Percentiles rank a stretch among this genome's conserved stretches.
Evolutionary conservation across 2,329 filamentous ascomycete genomes (phyloP).

Genomic region (Aspergillus alliaceus): DNA sequence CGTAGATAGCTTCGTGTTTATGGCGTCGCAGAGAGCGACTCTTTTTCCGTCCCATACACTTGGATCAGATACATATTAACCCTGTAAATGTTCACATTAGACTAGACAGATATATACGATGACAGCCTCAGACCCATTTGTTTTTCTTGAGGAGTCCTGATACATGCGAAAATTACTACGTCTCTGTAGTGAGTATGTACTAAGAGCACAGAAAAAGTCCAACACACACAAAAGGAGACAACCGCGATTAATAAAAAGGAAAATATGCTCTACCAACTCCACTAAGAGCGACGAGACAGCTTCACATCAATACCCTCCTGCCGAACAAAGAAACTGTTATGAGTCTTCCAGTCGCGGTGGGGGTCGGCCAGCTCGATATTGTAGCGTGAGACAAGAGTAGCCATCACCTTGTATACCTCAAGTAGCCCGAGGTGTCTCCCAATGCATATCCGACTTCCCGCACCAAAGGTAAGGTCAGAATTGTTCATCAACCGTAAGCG

Average conservation of each 20-base stretch:
- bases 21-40: too few relatives aligned
- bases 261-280: not conserved
- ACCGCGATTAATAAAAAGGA: not conserved
- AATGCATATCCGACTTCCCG: slow-evolving; percentile 56
- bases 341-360: slow-evolving; percentile 51
- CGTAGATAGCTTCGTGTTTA: too few relatives aligned
- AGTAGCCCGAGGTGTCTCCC: slow-evolving; percentile 56
- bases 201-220: too few relatives aligned
- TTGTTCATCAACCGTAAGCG: slow-evolving; percentile 41
- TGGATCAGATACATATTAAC: too few relatives aligned
- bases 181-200: too few relatives aligned
- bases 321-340: slow-evolving; percentile 61
- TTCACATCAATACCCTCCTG: slow-evolving; percentile 56
- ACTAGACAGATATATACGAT: too few relatives aligned
- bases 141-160: too few relatives aligned
- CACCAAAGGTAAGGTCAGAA: slow-evolving; percentile 50
- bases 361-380: slow-evolving; percentile 55
- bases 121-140: too few relatives aligned
- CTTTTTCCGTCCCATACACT: too few relatives aligned
- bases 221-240: not conserved
- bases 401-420: slow-evolving; percentile 61
- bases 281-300: slow-evolving; percentile 3
- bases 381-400: slow-evolving; percentile 51
- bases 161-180: too few relatives aligned
- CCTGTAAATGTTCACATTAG: too few relatives aligned